Evolutionary conservation across 106 monocot species (phyloP), one percentile per base, ranked within the genome.

Genomic region (Apostasia shenzhenica): DNA sequence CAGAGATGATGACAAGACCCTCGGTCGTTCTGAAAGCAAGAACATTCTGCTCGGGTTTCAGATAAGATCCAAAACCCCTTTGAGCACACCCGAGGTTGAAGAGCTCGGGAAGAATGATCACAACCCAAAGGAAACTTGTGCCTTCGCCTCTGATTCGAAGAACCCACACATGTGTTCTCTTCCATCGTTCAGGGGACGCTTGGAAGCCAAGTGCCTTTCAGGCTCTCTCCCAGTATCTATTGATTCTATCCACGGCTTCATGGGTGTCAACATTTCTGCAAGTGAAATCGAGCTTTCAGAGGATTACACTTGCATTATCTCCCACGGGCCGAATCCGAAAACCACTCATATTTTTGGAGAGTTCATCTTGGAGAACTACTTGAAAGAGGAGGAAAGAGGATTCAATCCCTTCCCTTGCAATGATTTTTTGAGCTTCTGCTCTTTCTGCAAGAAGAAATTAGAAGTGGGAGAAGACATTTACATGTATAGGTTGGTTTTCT

Each of bases 301-400:
- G 76, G 92, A 92, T 48, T 92, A 92, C 67, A 92, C 92, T 45
- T 74, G 92, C 71, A 88, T 92, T 59, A 88, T 79, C 53, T 78
- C 81, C 49, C 88, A 80, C 12, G 92, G 92, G 10, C 82, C 92
- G 1, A 92, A 92, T 72, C 88, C 92, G 5, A 92, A 83, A 60
- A 92, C 83, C 0, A 86, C 85, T 59, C 92, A 92, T 67, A 92
- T 92, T 44, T 92, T 88, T 63, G 92, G 92, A 6, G 83, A 92
- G 48, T 81, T 76, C 44, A 76, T 92, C 50, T 58, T 92, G 38
- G 85, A 88, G 46, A 61, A 58, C 38, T 72, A 69, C 57, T 1
- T 41, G 41, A 74, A 75, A 75, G 2, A 69, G 42, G 54, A 53
- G 44, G 64, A 58, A 9, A 8, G 58, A 38, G 54, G 51, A 47